phyloP scores from a whole-genome alignment of 805 yeast genomes.

The Cyberlindnera subsufficiens region DNA sequence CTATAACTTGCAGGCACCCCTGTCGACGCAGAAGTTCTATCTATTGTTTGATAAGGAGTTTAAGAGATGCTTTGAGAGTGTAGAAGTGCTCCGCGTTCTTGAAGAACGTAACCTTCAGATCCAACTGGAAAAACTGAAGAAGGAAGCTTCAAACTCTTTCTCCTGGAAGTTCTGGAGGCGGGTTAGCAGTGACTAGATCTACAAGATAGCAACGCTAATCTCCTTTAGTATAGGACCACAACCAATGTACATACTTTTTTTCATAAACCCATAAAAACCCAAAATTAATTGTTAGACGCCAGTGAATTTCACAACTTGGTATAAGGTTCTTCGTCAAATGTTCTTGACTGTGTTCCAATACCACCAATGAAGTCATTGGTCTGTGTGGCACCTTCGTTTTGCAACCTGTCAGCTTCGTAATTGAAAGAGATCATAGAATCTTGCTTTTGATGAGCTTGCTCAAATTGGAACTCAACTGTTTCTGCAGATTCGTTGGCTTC shows the following conservation, averaged over 20 bases:
- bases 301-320: background rate
- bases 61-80: constrained; percentile 30
- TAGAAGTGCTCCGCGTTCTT: constrained; percentile 16
- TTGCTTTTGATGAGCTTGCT: constrained; percentile 11
- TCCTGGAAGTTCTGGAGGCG: background rate
- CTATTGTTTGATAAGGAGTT: constrained; percentile 40
- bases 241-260: background rate
- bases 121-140: background rate
- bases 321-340: constrained; percentile 1
- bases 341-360: background rate
- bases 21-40: constrained; percentile 53
- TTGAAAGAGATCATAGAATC: constrained; percentile 18
- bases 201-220: background rate
- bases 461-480: constrained; percentile 6
- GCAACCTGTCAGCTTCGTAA: constrained; percentile 7
- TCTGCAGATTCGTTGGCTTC: background rate
- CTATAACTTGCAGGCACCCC: constrained; percentile 60
- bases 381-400: constrained; percentile 9
- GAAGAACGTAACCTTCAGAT: background rate
- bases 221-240: background rate
- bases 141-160: background rate
- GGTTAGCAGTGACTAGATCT: background rate
- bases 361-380: constrained; percentile 20
- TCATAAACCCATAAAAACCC: background rate
- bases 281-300: background rate